Base-by-base conservation (phyloP, 2,329 filamentous ascomycete species). In the Aspergillus costaricaensis region DNA sequence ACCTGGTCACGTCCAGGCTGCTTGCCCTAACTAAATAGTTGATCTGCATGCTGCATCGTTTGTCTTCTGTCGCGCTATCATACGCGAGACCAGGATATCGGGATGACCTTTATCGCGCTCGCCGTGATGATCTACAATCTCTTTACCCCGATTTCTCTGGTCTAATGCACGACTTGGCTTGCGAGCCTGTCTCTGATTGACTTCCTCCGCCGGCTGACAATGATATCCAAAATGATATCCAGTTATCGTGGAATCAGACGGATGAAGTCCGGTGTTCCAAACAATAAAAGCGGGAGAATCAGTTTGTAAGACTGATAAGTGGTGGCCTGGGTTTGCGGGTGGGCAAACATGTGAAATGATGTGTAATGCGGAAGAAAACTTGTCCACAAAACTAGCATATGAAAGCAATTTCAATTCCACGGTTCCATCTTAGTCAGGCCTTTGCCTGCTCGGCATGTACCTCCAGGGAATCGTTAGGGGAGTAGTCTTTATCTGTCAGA, bases 1-100 rank as follows among this genome's bases (percentile, higher is more conserved):
- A 79, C 85, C 87, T 69, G 93, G 94, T 71, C 94, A 97, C 82
- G 90, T 98, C 77, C 94, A 97, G 87, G 88, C 91, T 71, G 87
- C 91, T 73, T 99, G 95, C 89, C 91, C 94, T 74, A 92, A 90
- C 84, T 91, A 90, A 50, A 32, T 17, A 32, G 71, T 60, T 56
- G 54, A 57, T 43, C 60, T 58, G 25, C 41, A 59, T 57, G 60
- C 58, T 67, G 66, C 60, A 65, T 68, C 59, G 57, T 67, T 66
- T 63, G 65, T 68, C 65, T 67, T 67, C 64, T 68, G 59, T 67
- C 63, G 67, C 65, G 65, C 65, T 55, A 59, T 66, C 61, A 53
- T 61, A 59, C 63, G 60, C 62, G 60, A 59, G 64, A 62, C 62
- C 58, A 63, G 60, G 58, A 51, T 53, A 59, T 32, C 43, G 52